These are phyloP conservation scores for Entophlyctis luteolus DNA, from an alignment of 192 early-diverging fungal species.

Conservation along the genomic window DNA sequence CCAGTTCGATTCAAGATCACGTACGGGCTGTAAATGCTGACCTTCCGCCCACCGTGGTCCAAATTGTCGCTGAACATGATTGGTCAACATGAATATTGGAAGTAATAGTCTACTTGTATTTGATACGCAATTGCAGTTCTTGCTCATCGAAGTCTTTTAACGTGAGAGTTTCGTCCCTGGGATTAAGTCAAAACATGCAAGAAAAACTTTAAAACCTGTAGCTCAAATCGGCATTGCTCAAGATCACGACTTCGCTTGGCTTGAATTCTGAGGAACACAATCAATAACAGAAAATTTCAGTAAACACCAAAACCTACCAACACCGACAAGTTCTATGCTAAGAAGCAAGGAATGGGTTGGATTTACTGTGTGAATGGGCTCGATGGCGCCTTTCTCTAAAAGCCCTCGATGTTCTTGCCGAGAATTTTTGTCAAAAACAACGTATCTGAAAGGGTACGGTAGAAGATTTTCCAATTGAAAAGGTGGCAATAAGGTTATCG, in stretches of 20 bases:
- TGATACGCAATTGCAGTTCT: conserved; percentile 53
- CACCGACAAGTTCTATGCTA: conserved; percentile 69
- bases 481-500: conserved; percentile 53
- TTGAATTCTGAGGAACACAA: conserved; percentile 46
- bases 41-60: conserved; percentile 70
- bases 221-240: conserved; percentile 74
- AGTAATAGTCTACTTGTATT: conserved; percentile 40
- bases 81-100: not conserved
- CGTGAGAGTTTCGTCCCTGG: conserved; percentile 65
- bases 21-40: conserved; percentile 91
- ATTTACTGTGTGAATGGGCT: conserved; percentile 78
- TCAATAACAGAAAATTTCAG: conserved; percentile 12
- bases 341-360: conserved; percentile 76
- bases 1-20: conserved; percentile 92
- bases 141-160: conserved; percentile 64
- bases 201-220: conserved; percentile 50
- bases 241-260: conserved; percentile 77
- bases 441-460: conserved; percentile 79
- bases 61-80: conserved; percentile 33
- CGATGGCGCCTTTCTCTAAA: conserved; percentile 65
- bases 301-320: conserved; percentile 38
- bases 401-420: conserved; percentile 63
- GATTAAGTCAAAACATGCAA: not conserved
- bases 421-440: conserved; percentile 68
- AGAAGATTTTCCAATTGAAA: conserved; percentile 92